A percentile compares a stretch with the other conserved stretches of the same genome.
phyloP scores from a whole-genome alignment of 148 eudicot genomes.

The Heliamphora exappendiculata region DNA sequence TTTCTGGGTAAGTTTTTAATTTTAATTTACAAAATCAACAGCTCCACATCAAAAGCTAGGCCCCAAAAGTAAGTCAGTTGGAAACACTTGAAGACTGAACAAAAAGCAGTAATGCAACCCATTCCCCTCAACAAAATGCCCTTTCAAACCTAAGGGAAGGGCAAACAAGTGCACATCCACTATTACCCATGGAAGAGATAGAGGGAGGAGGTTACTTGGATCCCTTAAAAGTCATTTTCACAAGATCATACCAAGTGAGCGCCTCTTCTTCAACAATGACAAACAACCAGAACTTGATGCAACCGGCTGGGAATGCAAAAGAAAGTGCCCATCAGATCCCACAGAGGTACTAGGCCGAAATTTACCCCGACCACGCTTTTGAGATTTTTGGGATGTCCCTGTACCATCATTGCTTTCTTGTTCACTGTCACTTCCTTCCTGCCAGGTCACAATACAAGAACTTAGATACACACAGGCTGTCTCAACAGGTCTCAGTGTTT shows the following conservation, averaged over 20 bases:
- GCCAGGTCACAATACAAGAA: slow-evolving; percentile 18
- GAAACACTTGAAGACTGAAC: neutral
- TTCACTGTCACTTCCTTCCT: slow-evolving; percentile 92
- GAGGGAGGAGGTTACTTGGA: neutral
- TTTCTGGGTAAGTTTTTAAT: neutral
- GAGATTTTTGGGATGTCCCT: slow-evolving; percentile 57
- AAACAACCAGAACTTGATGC: slow-evolving; percentile 62
- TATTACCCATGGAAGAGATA: slow-evolving; percentile 8
- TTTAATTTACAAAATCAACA: neutral
- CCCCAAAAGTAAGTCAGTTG: neutral
- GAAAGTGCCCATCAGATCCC: slow-evolving; percentile 34
- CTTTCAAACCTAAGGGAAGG: neutral
- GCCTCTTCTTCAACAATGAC: slow-evolving; percentile 75
- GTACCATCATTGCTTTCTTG: slow-evolving; percentile 88
- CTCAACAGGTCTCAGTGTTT: neutral
- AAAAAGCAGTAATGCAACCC: slow-evolving; percentile 6
- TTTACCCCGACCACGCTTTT: slow-evolving; percentile 65
- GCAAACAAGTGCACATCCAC: neutral
- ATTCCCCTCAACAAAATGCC: neutral
- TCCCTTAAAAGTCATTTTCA: slow-evolving; percentile 7
- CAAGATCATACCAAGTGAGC: slow-evolving; percentile 60
- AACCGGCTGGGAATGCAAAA: slow-evolving; percentile 38
- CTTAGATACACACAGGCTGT: neutral
- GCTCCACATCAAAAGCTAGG: slow-evolving; percentile 2
- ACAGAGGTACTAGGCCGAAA: slow-evolving; percentile 33